These are phyloP conservation scores for Hymenochaete sp. DNA, from an alignment of 1,284 basidiomycete genomes.

Conservation along the genomic window DNA sequence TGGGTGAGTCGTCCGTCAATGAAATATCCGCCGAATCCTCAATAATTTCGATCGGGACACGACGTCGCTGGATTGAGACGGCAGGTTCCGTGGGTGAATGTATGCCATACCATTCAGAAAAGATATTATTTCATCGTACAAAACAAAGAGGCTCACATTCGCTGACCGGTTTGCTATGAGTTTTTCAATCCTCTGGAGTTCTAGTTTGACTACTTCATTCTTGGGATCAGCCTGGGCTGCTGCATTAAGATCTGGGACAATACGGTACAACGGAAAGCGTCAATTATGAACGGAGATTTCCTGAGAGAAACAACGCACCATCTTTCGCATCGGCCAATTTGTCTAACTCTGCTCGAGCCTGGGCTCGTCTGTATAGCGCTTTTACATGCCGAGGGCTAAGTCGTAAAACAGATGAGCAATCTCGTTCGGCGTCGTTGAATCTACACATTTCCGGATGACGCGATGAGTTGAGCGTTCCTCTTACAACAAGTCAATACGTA, in stretches of 20 bases:
- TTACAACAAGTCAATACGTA: conserved; percentile 33
- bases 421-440: conserved; percentile 64
- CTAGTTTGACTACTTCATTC: conserved; percentile 48
- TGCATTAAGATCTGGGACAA: conserved; percentile 45
- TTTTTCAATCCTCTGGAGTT: conserved; percentile 40
- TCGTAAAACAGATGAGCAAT: conserved; percentile 51
- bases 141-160: no score
- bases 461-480: conserved; percentile 10
- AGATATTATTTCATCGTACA: no score
- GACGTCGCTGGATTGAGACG: no score
- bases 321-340: conserved; percentile 43
- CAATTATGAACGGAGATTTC: not conserved
- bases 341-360: conserved; percentile 49
- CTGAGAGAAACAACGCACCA: conserved; percentile 35
- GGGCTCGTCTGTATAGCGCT: conserved; percentile 61
- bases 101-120: no score
- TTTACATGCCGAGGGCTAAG: conserved; percentile 56
- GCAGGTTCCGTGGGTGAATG: no score
- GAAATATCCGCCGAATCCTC: no score
- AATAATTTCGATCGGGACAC: conserved; percentile 63
- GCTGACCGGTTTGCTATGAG: conserved; percentile 17
- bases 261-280: not conserved
- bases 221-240: conserved; percentile 48
- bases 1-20: no score
- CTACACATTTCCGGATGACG: conserved; percentile 28